phyloP scores from a whole-genome alignment of 331 rosid genomes.

The Phaseolus coccineus region DNA sequence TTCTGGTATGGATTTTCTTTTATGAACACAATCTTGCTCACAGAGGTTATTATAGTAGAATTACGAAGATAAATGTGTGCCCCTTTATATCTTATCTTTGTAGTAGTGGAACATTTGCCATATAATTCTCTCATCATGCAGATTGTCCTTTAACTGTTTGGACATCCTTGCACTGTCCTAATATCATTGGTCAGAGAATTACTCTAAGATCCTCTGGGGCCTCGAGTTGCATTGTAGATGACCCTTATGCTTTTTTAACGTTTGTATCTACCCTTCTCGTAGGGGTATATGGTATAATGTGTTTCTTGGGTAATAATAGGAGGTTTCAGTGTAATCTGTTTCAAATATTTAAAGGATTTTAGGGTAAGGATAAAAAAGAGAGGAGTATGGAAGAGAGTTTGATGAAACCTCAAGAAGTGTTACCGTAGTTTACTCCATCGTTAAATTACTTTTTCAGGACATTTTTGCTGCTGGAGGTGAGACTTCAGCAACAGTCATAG shows the following conservation, averaged over 20 bases:
- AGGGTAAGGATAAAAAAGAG: no score
- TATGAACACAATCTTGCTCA: neutral
- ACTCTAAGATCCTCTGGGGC: no score
- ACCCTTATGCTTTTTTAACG: no score
- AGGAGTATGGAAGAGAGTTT: no score
- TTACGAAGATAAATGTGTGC: neutral
- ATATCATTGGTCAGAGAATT: neutral
- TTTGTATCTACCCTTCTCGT: no score
- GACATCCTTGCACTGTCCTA: neutral
- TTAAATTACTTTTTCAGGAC: neutral
- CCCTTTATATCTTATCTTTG: neutral
- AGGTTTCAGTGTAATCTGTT: no score
- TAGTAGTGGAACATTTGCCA: neutral
- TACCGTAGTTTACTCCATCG: neutral
- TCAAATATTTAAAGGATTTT: no score
- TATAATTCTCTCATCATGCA: neutral
- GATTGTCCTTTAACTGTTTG: neutral
- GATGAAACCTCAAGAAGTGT: no score
- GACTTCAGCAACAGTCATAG: neutral
- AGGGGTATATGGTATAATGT: no score
- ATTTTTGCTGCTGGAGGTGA: neutral
- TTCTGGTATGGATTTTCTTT: slow-evolving; percentile 40
- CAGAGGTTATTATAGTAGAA: neutral
- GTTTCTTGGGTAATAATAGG: no score
- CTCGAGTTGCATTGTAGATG: no score